Base-by-base conservation (phyloP, 208 protist species). In the Leishmania tropica region DNA sequence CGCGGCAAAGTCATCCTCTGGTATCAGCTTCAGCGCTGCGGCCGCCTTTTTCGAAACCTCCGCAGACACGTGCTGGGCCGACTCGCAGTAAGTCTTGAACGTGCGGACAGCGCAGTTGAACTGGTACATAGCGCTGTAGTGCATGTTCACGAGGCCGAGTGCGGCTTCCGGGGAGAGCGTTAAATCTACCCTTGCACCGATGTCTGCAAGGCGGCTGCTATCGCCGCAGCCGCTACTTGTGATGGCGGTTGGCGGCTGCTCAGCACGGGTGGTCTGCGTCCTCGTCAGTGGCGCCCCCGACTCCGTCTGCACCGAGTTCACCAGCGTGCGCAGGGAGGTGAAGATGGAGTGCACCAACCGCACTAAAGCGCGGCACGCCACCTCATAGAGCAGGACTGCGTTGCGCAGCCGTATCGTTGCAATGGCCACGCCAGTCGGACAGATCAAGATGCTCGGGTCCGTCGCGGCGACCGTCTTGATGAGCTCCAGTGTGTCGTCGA, bases 401-500 rank as follows among this genome's bases (percentile, higher is more conserved):
- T 88, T 64, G 37, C 70, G 60, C 31, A 88, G 17, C 11, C 81
- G 85, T 17, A 45, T 67, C 21, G 67, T 51, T 17, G 54, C 42
- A 8, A 65, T 42, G 19, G 48, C 13, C 51, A 53, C 19, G 31
- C 60, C 76, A 7, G 86, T 56, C 5, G 47, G 35, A 24, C 72
- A 86, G 21, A 64, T 19, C 1, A 40, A 72, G 19, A 48, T 37
- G 11, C 56, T 51, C 7, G 68, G 74, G n/a, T 87, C 75, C 2
- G 47, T 64, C 47, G 37, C 68, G 3, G 79, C 79, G 68, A 82
- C 83, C 51, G 76, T 48, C 75, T 85, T 87, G 56, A 91, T 72
- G 67, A 91, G 76, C 70, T 91, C 80, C 74, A 91, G 81, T 35
- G 85, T 87, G 70, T 83, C 81, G 40, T 83, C 65, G 21, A 84